Percentiles rank a stretch among this genome's conserved stretches.
Conservation (phyloP, 768 basidiomycete species). For the Boletus rubescentipes region DNA sequence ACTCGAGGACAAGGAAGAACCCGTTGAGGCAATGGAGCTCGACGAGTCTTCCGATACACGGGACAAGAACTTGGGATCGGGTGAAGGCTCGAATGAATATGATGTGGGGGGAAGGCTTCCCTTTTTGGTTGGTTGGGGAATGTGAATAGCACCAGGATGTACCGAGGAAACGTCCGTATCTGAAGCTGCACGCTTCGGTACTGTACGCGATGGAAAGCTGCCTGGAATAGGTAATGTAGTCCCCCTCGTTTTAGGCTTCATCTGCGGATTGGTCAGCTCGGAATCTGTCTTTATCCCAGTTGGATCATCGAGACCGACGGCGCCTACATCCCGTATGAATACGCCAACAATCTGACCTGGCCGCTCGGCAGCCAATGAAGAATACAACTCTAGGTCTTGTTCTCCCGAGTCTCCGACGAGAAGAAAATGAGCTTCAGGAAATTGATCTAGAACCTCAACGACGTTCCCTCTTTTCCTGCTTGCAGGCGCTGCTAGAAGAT, state of each 20-base stretch:
- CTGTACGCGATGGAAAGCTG: neutral
- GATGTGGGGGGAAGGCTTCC: conserved; percentile 15
- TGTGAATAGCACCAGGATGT: conserved; percentile 7
- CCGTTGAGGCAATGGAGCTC: conserved; percentile 19
- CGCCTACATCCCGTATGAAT: conserved; percentile 76
- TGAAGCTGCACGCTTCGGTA: conserved; percentile 20
- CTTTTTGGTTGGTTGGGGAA: conserved; percentile 14
- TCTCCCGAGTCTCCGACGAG: conserved; percentile 93
- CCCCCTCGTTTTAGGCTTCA: conserved; percentile 5
- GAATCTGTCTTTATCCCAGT: conserved; percentile 42
- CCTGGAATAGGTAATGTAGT: conserved; percentile 1
- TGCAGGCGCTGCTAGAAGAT: conserved; percentile 79
- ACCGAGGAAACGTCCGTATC: conserved; percentile 17
- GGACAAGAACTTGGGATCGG: conserved; percentile 9
- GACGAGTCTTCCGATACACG: conserved; percentile 28
- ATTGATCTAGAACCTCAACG: conserved; percentile 72
- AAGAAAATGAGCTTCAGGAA: conserved; percentile 74
- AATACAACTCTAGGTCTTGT: conserved; percentile 92
- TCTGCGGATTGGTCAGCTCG: conserved; percentile 2
- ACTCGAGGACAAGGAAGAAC: conserved; percentile 24
- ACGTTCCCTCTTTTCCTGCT: conserved; percentile 80
- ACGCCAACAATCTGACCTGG: conserved; percentile 72
- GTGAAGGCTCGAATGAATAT: conserved; percentile 8
- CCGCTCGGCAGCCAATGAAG: conserved; percentile 66
- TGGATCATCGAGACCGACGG: conserved; percentile 54